These are phyloP conservation scores for Leucosporidium yakuticum DNA, from an alignment of 768 basidiomycete genomes.

Conservation along the genomic window DNA sequence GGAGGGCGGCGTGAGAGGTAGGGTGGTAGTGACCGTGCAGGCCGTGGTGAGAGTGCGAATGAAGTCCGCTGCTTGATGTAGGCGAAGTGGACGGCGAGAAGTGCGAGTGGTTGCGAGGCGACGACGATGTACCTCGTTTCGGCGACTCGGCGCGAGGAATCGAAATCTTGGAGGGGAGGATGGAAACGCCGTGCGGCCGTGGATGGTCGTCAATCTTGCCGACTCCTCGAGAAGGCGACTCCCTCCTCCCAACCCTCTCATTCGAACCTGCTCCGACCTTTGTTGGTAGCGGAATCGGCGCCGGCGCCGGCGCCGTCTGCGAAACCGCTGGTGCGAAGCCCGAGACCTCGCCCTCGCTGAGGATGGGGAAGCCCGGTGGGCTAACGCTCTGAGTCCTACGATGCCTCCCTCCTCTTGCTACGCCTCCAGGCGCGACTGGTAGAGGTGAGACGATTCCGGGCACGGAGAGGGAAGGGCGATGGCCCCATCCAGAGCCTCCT, in stretches of 20 bases:
- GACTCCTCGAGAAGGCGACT: too few species aligned
- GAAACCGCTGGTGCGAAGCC: not conserved
- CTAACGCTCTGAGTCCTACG: conserved; percentile 29
- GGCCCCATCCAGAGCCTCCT: conserved; percentile 12
- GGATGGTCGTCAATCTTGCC: too few species aligned
- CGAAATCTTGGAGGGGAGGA: not conserved
- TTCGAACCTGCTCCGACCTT: too few species aligned
- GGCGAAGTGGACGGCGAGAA: conserved; percentile 1
- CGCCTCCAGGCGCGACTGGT: conserved; percentile 17
- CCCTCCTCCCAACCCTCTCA: too few species aligned
- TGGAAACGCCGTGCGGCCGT: not conserved
- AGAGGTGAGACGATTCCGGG: conserved; percentile 24
- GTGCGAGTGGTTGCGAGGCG: not conserved
- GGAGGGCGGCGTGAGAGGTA: conserved; percentile 20
- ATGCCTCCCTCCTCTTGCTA: conserved; percentile 14
- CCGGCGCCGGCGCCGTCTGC: not conserved
- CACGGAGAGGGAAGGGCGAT: conserved; percentile 8
- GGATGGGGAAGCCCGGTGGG: conserved; percentile 23
- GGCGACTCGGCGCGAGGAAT: not conserved
- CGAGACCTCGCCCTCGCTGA: not conserved
- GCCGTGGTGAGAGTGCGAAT: not conserved
- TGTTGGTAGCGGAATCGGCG: not conserved
- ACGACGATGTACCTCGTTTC: not conserved
- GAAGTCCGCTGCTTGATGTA: not conserved
- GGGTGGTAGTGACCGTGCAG: not conserved